phyloP scores from a whole-genome alignment of 257 asterid species.

The Gentiana macrophylla region DNA sequence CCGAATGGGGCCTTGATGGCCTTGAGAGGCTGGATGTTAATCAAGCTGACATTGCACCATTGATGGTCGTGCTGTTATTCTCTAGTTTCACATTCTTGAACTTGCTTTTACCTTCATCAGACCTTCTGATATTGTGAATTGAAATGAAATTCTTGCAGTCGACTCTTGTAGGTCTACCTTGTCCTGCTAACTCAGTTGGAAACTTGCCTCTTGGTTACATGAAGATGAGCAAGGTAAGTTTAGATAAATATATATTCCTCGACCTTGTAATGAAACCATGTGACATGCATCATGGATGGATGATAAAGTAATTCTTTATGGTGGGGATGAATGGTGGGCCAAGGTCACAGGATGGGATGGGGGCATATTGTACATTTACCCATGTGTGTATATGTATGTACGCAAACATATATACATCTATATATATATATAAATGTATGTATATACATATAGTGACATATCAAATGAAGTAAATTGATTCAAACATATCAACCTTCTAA shows the following conservation, averaged over 20 bases:
- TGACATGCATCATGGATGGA: no score
- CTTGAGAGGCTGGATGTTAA: constrained; percentile 86
- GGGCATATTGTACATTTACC: no score
- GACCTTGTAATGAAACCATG: no score
- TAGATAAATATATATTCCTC: not conserved
- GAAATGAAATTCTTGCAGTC: constrained; percentile 44
- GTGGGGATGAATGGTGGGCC: no score
- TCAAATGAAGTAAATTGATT: no score
- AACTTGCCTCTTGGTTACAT: constrained; percentile 78
- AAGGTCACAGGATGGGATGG: no score
- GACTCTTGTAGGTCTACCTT: constrained; percentile 86
- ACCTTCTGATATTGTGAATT: constrained; percentile 13
- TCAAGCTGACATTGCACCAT: constrained; percentile 97
- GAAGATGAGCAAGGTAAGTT: constrained; percentile 57
- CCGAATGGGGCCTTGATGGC: constrained; percentile 87
- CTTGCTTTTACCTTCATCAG: constrained; percentile 5
- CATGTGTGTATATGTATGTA: no score
- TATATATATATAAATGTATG: no score
- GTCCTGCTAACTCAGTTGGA: constrained; percentile 94
- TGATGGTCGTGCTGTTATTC: constrained; percentile 59
- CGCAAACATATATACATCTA: no score
- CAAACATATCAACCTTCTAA: no score
- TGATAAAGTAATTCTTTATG: no score
- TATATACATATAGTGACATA: no score
- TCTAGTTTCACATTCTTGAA: constrained; percentile 7